Evolutionary conservation across 805 yeast species (phyloP).

Genomic region (Debaryomyces maramus): DNA sequence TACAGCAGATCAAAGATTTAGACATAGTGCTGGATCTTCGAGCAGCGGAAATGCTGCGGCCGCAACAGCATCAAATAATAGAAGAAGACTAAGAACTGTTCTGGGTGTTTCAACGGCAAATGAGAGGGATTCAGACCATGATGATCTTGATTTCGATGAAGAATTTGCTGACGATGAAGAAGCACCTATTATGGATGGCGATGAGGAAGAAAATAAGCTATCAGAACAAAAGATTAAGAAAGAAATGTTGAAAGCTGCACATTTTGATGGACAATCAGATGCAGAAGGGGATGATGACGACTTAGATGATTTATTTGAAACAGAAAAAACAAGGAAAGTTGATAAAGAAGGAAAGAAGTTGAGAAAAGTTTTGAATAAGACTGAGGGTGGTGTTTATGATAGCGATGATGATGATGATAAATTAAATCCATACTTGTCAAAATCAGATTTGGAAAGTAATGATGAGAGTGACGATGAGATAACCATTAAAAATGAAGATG

Average conservation of each 20-base stretch:
- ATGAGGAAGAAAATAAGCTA: constrained; percentile 91
- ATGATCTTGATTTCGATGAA: constrained; percentile 91
- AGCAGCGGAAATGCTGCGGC: constrained; percentile 10
- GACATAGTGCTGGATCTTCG: constrained; percentile 19
- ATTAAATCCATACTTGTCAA: constrained; percentile 71
- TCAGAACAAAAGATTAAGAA: constrained; percentile 80
- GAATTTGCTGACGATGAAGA: constrained; percentile 99
- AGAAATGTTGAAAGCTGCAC: constrained; percentile 82
- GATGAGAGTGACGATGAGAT: constrained; percentile 50
- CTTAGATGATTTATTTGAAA: constrained; percentile 69
- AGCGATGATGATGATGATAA: constrained; percentile 69
- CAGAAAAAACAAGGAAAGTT: constrained; percentile 60
- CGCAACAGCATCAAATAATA: constrained; percentile 8
- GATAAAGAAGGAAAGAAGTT: constrained; percentile 90
- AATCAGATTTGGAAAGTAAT: constrained; percentile 59
- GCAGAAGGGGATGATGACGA: constrained; percentile 62
- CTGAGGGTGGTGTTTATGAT: constrained; percentile 89
- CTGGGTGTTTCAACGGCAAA: constrained; percentile 43
- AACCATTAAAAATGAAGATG: constrained; percentile 33
- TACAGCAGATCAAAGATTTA: constrained; percentile 47
- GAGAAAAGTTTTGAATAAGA: constrained; percentile 76
- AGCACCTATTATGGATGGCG: constrained; percentile 95
- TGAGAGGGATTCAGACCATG: constrained; percentile 74
- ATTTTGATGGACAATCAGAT: constrained; percentile 62
- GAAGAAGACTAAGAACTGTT: constrained; percentile 39